phyloP scores from a whole-genome alignment of 139 green algal species.

The Chlorella vulgaris region DNA sequence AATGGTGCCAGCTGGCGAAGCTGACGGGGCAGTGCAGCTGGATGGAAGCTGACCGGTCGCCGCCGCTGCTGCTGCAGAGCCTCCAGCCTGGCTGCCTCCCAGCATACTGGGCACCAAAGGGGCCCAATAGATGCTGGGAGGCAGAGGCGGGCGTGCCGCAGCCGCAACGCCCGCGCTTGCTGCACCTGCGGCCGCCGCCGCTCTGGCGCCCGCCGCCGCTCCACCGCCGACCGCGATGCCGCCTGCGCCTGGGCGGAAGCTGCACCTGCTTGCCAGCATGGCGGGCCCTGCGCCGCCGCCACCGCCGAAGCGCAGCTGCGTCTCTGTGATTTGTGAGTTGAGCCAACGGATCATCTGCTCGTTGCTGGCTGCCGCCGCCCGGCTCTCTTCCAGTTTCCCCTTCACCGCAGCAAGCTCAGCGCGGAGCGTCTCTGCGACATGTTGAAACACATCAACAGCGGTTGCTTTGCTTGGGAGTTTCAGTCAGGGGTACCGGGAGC shows the following conservation, averaged over 20 bases:
- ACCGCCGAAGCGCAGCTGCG: conserved; percentile 60
- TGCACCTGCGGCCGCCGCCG: background rate
- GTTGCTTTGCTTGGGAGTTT: too few relatives aligned
- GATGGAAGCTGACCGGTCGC: too few relatives aligned
- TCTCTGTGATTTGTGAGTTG: conserved; percentile 86
- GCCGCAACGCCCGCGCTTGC: background rate
- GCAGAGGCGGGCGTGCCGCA: background rate
- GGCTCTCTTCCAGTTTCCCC: conserved; percentile 82
- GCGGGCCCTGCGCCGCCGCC: conserved; percentile 29
- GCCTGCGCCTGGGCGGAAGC: conserved; percentile 47
- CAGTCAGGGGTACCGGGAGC: too few relatives aligned
- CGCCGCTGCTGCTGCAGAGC: background rate
- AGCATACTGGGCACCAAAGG: background rate
- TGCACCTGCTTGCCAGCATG: conserved; percentile 44
- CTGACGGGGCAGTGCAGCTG: background rate
- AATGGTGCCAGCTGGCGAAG: background rate
- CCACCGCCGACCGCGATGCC: background rate
- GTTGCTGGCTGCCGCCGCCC: conserved; percentile 78
- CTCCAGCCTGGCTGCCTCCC: background rate
- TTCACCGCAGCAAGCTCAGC: conserved; percentile 59
- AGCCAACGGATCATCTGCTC: conserved; percentile 97
- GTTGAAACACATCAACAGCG: background rate
- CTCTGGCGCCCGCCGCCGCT: background rate
- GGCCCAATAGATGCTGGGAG: background rate
- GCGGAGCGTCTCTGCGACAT: conserved; percentile 22